Evolutionary conservation across 2,329 filamentous ascomycete species (phyloP), one percentile per base, ranked within the genome.

Genomic region (Xylaria digitata): DNA sequence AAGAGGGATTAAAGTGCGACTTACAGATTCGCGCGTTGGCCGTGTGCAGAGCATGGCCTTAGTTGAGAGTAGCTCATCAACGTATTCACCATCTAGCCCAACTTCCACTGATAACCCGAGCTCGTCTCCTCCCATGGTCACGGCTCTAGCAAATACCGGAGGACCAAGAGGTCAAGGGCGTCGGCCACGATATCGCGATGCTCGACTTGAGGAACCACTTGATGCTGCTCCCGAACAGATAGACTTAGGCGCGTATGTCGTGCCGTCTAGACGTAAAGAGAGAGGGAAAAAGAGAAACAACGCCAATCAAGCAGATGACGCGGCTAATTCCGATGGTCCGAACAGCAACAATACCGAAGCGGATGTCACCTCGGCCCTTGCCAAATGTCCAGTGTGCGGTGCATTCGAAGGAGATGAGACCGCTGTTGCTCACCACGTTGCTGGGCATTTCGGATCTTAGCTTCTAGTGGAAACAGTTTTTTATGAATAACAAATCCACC

Each of bases 1-100:
- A 2, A 85, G 90, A 9, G 92, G 92, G 42, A 92, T 94, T 80
- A 95, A 94, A 78, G 91, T 94, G 26, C 87, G 92, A 2, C 82
- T 95, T 6, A 80, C 82, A 1, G 90, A 92, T 76, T 92, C 92
- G 1, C 84, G 90, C 30, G 87, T 95, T 2, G 92, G 92, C 1
- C 82, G 92, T 17, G 92, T 95, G 32, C 92, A 94, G 78, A 82
- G 84, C 50, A 84, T 92, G 78, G 81, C 61, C 21, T 55, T 53
- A 48, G 9, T 17, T n/a, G 64, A 42, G 6, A 50, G n/a, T 64
- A 49, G 26, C 49, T 49, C 49, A 17, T 32, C 65, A 19, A 30
- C 60, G 34, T 37, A 63, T 23, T 19, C 62, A 21, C 49, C 50
- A 46, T 50, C 59, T 62, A 60, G 32, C 49, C 68, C 66, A 68